A percentile compares a stretch with the other conserved stretches of the same genome.
Conservation (phyloP, 2,329 filamentous ascomycete species). For the Ophidiomyces ophidiicola region DNA sequence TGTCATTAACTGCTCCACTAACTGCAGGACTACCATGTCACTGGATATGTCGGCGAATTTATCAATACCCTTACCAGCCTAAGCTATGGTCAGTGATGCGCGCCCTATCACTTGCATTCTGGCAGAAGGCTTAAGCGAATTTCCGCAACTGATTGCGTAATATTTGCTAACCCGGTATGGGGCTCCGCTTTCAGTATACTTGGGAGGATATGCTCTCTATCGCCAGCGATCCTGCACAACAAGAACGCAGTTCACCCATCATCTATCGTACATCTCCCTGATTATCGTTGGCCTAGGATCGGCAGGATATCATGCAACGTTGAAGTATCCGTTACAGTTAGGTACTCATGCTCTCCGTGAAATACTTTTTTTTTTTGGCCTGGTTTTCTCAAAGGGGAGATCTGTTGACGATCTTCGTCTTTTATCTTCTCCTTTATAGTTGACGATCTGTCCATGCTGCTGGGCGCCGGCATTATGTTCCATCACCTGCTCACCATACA, state of each 20-base stretch:
- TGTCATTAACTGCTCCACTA: slow-evolving; percentile 4
- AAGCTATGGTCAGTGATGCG: slow-evolving; percentile 16
- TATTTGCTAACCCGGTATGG: slow-evolving; percentile 1
- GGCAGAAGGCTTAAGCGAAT: too few relatives aligned
- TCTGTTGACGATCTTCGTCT: background rate
- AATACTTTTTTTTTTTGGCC: background rate
- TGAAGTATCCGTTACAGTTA: slow-evolving; percentile 18
- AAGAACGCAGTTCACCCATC: slow-evolving; percentile 12
- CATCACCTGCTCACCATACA: slow-evolving; percentile 14
- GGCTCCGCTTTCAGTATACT: slow-evolving; percentile 5
- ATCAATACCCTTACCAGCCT: slow-evolving; percentile 21
- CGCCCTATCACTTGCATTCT: too few relatives aligned
- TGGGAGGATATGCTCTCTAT: slow-evolving; percentile 13
- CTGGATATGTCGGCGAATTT: slow-evolving; percentile 18
- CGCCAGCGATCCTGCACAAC: slow-evolving; percentile 14
- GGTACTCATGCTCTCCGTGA: slow-evolving; percentile 4
- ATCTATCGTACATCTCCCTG: slow-evolving; percentile 17
- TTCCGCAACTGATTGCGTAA: too few relatives aligned
- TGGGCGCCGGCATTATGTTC: slow-evolving; percentile 13
- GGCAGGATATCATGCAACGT: slow-evolving; percentile 18
- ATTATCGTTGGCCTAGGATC: slow-evolving; percentile 19
- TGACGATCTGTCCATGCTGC: slow-evolving; percentile 14
- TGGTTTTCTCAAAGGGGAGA: too few relatives aligned
- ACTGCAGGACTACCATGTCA: slow-evolving; percentile 20
- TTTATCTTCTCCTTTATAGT: slow-evolving; percentile 2